phyloP scores from a whole-genome alignment of 2,329 filamentous ascomycete genomes.

The Pseudogymnoascus sp. region DNA sequence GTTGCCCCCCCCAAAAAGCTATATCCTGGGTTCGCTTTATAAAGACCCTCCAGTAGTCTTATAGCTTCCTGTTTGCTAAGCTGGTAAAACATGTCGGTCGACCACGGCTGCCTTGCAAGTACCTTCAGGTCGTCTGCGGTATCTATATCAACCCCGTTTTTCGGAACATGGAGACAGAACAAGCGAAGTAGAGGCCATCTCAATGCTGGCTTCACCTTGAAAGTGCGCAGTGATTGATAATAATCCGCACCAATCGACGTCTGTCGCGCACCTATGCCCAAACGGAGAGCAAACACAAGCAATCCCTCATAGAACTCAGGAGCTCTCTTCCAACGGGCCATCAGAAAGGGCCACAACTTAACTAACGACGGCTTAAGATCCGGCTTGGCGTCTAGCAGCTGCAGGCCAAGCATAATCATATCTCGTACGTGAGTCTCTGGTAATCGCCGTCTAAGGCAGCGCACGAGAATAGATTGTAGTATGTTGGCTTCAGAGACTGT shows the following conservation, averaged over 20 bases:
- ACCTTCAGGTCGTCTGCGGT: constrained; percentile 9
- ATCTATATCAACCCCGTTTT: constrained; percentile 15
- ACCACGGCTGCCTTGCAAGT: constrained; percentile 13
- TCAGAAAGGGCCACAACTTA: constrained; percentile 13
- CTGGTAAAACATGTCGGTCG: constrained; percentile 13
- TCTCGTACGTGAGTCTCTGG: constrained; percentile 9
- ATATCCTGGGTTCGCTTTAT: constrained; percentile 5
- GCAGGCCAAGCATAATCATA: constrained; percentile 13
- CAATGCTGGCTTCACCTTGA: neutral
- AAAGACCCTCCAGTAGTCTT: constrained; percentile 12
- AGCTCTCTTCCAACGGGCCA: constrained; percentile 11
- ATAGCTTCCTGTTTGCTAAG: constrained; percentile 13
- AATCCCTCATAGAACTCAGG: constrained; percentile 12
- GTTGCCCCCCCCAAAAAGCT: constrained; percentile 9
- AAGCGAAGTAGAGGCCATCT: constrained; percentile 16
- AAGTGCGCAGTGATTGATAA: neutral
- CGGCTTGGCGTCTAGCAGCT: constrained; percentile 13
- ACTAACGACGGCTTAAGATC: neutral
- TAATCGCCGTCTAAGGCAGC: constrained; percentile 10
- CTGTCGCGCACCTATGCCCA: constrained; percentile 11
- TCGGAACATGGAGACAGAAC: constrained; percentile 15
- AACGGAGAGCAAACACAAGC: constrained; percentile 11
- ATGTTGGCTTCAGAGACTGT: constrained; percentile 12
- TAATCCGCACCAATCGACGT: neutral
- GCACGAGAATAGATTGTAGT: constrained; percentile 12